Evolutionary conservation across 768 basidiomycete genomes (phyloP).

Genomic region (Gloeophyllum trabeum): DNA sequence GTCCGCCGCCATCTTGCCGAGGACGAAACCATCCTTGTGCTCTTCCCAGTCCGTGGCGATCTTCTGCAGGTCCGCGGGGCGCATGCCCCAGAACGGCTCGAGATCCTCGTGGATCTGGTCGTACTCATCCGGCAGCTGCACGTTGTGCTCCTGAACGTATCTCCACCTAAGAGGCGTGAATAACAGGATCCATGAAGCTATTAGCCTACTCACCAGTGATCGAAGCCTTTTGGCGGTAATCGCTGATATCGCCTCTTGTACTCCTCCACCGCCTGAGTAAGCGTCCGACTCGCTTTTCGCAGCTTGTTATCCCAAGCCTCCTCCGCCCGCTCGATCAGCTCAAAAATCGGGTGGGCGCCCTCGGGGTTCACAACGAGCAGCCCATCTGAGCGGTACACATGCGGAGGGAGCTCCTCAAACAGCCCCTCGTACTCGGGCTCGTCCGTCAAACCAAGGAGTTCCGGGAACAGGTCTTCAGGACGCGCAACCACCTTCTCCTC

Average conservation of each 20-base stretch:
- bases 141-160: slow-evolving; percentile 24
- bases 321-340: slow-evolving; percentile 26
- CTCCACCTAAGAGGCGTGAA: slow-evolving; percentile 21
- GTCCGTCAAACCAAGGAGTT: background rate
- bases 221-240: slow-evolving; percentile 28
- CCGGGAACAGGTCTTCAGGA: background rate
- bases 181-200: background rate
- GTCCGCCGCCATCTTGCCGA: slow-evolving; percentile 11
- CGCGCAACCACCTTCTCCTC: no score
- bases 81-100: slow-evolving; percentile 24
- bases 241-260: slow-evolving; percentile 23
- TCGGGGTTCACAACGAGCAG: slow-evolving; percentile 21
- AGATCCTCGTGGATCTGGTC: slow-evolving; percentile 30
- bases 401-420: slow-evolving; percentile 3
- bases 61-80: slow-evolving; percentile 15
- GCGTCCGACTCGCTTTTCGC: slow-evolving; percentile 21
- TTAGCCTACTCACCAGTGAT: slow-evolving; percentile 23
- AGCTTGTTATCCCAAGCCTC: slow-evolving; percentile 23
- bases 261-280: slow-evolving; percentile 25
- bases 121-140: slow-evolving; percentile 34
- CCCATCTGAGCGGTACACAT: slow-evolving; percentile 17
- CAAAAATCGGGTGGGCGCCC: slow-evolving; percentile 31
- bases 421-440: background rate
- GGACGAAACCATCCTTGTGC: slow-evolving; percentile 7
- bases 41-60: slow-evolving; percentile 14